These are phyloP conservation scores for Oryza glaberrima DNA, from an alignment of 176 grass and related monocot species.

Conservation along the genomic window DNA sequence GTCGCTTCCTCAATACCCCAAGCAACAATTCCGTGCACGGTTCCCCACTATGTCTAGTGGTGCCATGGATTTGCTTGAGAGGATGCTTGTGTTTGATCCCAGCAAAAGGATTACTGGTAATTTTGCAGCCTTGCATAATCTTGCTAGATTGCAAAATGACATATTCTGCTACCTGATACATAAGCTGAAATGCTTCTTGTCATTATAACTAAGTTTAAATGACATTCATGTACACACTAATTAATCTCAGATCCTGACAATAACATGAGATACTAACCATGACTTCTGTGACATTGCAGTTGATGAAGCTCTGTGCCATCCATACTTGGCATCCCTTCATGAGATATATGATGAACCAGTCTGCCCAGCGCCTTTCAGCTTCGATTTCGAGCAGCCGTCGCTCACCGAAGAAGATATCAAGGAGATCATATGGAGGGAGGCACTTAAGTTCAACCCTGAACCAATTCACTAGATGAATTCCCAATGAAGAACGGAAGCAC, in stretches of 20 bases:
- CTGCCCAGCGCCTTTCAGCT: slow-evolving; percentile 83
- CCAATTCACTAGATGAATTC: slow-evolving; percentile 51
- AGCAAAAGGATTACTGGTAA: slow-evolving; percentile 97
- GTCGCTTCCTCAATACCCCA: slow-evolving; percentile 90
- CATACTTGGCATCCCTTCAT: slow-evolving; percentile 86
- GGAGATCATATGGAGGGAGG: slow-evolving; percentile 93
- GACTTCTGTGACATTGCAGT: slow-evolving; percentile 50
- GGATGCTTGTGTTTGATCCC: slow-evolving; percentile 98
- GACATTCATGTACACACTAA: neutral
- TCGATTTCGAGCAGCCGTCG: slow-evolving; percentile 94
- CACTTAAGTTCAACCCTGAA: slow-evolving; percentile 94
- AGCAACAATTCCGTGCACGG: slow-evolving; percentile 78
- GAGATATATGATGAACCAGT: slow-evolving; percentile 83
- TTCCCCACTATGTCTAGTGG: slow-evolving; percentile 86
- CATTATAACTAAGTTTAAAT: neutral
- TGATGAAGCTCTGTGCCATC: slow-evolving; percentile 82
- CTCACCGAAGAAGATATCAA: slow-evolving; percentile 97
- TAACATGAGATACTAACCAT: slow-evolving; percentile 31
- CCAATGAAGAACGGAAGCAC: slow-evolving; percentile 8
- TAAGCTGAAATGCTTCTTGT: neutral
- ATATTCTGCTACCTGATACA: slow-evolving; percentile 25
- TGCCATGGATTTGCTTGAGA: slow-evolving; percentile 94
- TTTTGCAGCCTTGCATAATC: slow-evolving; percentile 43
- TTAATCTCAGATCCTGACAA: neutral
- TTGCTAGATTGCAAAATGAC: slow-evolving; percentile 39